Percentiles rank a stretch among this genome's conserved stretches.
Conservation (phyloP, 139 green algal species). For the Chlamydomonas schloesseri region DNA sequence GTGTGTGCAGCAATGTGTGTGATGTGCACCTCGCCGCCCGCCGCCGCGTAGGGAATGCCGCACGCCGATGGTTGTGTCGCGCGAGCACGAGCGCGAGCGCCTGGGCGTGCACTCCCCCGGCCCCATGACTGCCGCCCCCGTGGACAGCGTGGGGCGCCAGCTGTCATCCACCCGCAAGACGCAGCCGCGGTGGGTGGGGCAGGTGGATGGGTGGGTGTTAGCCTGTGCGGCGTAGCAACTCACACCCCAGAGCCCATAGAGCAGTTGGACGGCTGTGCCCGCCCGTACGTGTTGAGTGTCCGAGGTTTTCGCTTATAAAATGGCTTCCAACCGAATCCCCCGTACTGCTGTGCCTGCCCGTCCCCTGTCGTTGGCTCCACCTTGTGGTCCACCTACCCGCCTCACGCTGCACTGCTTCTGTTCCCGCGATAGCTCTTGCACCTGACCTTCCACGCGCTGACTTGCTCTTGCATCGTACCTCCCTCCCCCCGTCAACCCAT, state of each 20-base stretch:
- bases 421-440: too few species aligned
- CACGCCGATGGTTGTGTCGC: conserved; percentile 21
- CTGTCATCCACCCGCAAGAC: not conserved
- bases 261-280: too few species aligned
- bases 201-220: not conserved
- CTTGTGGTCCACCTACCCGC: not conserved
- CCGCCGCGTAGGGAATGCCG: conserved; percentile 1
- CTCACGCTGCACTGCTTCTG: too few species aligned
- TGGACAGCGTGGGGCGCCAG: conserved; percentile 23
- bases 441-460: too few species aligned
- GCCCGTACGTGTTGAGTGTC: too few species aligned
- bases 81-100: conserved; percentile 24
- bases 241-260: too few species aligned
- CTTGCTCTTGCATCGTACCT: too few species aligned
- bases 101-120: conserved; percentile 19
- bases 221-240: not conserved
- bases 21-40: too few species aligned
- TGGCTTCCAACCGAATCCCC: not conserved
- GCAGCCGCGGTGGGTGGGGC: conserved; percentile 1
- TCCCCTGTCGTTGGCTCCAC: not conserved
- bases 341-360: not conserved
- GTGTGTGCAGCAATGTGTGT: too few species aligned
- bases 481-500: too few species aligned
- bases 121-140: conserved; percentile 5
- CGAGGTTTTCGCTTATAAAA: too few species aligned